A percentile compares a stretch with the other conserved stretches of the same genome.
Evolutionary conservation across 331 rosid genomes (phyloP).

Genomic region (Quercus phellos): DNA sequence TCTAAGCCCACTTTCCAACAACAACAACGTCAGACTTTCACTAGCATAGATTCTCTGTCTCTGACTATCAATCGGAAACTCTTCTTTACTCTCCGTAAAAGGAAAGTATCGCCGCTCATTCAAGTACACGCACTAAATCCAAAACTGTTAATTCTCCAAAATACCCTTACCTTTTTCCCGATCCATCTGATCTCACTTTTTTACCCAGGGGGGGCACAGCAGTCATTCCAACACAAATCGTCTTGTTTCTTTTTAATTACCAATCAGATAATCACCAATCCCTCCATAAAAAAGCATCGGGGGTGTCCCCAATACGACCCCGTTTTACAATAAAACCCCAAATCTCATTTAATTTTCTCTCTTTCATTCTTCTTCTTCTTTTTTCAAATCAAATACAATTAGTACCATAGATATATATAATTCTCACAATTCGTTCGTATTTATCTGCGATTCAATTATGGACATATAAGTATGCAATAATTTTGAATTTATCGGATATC

Average conservation of each 20-base stretch:
- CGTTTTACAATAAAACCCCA: constrained; percentile 19
- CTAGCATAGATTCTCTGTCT: no score
- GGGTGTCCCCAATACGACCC: constrained; percentile 27
- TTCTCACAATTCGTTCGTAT: neutral
- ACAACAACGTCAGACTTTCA: no score
- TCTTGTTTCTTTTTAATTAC: no score
- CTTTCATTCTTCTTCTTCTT: neutral
- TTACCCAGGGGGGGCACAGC: neutral
- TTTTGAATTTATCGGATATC: constrained; percentile 16
- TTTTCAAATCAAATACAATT: neutral
- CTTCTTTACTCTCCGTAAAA: constrained; percentile 18
- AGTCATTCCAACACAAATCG: constrained; percentile 9
- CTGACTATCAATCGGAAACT: no score
- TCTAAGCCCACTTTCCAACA: no score
- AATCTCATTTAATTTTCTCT: neutral
- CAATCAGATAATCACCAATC: neutral
- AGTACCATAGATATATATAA: neutral
- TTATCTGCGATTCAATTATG: constrained; percentile 1
- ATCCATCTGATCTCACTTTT: neutral
- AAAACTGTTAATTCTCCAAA: neutral
- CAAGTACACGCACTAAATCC: neutral
- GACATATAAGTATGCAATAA: neutral
- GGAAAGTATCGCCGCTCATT: constrained; percentile 34
- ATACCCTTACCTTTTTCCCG: neutral
- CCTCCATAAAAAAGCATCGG: neutral